These are phyloP conservation scores for Cutaneotrichosporon dermatis DNA, from an alignment of 1,284 basidiomycete genomes.

Conservation along the genomic window DNA sequence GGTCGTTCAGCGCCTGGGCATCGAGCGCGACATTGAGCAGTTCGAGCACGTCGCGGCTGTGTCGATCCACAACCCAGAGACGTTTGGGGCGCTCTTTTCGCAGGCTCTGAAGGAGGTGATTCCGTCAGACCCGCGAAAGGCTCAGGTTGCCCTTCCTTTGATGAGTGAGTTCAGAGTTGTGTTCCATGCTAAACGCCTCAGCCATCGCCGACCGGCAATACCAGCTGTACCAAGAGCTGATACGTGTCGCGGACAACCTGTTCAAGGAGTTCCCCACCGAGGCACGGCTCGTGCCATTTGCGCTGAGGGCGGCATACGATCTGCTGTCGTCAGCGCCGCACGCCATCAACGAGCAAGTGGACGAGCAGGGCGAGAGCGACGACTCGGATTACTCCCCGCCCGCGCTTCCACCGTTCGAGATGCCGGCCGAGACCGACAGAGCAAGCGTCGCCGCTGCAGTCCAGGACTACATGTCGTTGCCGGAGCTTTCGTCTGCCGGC, in stretches of 20 bases:
- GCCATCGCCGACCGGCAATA: constrained; percentile 17
- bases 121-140: constrained; percentile 17
- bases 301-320: background rate
- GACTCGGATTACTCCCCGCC: constrained; percentile 15
- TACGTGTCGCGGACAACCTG: constrained; percentile 14
- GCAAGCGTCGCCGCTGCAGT: background rate
- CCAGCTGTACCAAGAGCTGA: constrained; percentile 20
- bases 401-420: constrained; percentile 8
- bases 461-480: constrained; percentile 9
- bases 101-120: constrained; percentile 16
- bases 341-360: background rate
- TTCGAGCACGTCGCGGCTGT: constrained; percentile 27
- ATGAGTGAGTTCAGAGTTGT: constrained; percentile 16
- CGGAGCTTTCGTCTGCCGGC: constrained; percentile 3
- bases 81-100: constrained; percentile 29
- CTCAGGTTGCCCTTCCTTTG: constrained; percentile 22
- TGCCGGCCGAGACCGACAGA: background rate
- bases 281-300: background rate
- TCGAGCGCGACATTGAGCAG: constrained; percentile 19
- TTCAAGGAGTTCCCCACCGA: constrained; percentile 5
- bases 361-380: background rate
- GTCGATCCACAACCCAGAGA: constrained; percentile 28
- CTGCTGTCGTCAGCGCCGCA: background rate
- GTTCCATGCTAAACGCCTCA: background rate
- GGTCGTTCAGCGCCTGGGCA: constrained; percentile 27